A percentile compares a stretch with the other conserved stretches of the same genome.
These are phyloP conservation scores for Globisporangium echinulatum DNA, from an alignment of 352 stramenopile genomes.

Conservation along the genomic window DNA sequence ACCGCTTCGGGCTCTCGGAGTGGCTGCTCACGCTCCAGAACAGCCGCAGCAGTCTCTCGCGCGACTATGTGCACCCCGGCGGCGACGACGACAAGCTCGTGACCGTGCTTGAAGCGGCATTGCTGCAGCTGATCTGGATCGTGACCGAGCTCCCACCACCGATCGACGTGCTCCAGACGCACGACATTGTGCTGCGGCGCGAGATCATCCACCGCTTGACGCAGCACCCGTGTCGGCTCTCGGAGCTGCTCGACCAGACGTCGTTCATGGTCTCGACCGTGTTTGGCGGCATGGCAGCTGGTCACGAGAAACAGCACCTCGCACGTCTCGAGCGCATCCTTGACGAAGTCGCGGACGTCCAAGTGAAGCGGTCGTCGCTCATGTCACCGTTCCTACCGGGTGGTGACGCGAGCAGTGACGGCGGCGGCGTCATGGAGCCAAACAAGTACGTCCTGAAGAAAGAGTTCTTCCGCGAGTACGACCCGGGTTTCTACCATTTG, in stretches of 20 bases:
- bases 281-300: constrained; percentile 54
- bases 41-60: constrained; percentile 38
- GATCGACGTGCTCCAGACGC: constrained; percentile 48
- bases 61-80: constrained; percentile 14
- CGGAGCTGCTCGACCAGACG: constrained; percentile 74
- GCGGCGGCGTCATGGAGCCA: constrained; percentile 51
- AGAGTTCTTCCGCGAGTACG: constrained; percentile 72
- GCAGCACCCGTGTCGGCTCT: constrained; percentile 63
- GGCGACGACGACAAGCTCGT: constrained; percentile 58
- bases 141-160: constrained; percentile 77
- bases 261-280: constrained; percentile 66
- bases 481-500: constrained; percentile 76
- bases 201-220: constrained; percentile 86
- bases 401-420: constrained; percentile 28
- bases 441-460: constrained; percentile 77
- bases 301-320: constrained; percentile 63
- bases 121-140: constrained; percentile 84
- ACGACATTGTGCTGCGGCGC: constrained; percentile 62
- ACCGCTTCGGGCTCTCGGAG: constrained; percentile 71
- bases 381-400: constrained; percentile 24
- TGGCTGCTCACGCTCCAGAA: constrained; percentile 67
- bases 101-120: constrained; percentile 61
- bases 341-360: constrained; percentile 67
- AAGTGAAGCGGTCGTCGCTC: constrained; percentile 35
- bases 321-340: constrained; percentile 53